These are phyloP conservation scores for Nannochloris sp. DNA, from an alignment of 139 green algal species.

Conservation along the genomic window DNA sequence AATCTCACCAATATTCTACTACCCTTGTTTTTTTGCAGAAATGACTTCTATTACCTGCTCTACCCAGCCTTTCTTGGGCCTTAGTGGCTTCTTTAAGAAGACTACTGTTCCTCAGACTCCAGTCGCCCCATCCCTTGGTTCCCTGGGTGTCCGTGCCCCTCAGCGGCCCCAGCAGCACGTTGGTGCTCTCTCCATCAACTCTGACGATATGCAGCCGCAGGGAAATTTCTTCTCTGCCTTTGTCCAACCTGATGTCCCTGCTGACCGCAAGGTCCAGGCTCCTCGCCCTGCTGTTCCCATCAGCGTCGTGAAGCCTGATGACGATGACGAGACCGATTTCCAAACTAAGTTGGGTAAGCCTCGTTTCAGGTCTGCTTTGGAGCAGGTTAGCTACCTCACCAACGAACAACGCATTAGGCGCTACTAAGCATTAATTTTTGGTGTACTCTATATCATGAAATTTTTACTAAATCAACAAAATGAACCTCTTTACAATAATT, in stretches of 20 bases:
- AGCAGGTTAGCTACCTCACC: slow-evolving; percentile 15
- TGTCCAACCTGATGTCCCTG: not conserved
- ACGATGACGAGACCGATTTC: not conserved
- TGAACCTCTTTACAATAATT: too few relatives aligned
- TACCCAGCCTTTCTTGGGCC: not conserved
- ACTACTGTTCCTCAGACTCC: not conserved
- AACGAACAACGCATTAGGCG: too few relatives aligned
- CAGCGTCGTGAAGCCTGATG: not conserved
- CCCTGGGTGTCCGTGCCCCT: not conserved
- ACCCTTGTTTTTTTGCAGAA: not conserved
- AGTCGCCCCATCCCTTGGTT: not conserved
- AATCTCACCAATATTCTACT: not conserved
- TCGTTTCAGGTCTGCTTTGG: slow-evolving; percentile 10
- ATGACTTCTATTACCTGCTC: not conserved
- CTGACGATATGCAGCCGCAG: not conserved
- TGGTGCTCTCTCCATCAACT: not conserved
- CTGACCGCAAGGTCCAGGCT: not conserved
- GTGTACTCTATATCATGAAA: too few relatives aligned
- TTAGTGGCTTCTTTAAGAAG: not conserved
- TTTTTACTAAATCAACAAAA: too few relatives aligned
- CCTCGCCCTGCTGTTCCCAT: not conserved
- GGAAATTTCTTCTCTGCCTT: not conserved
- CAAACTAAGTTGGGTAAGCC: not conserved
- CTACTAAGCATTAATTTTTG: too few relatives aligned
- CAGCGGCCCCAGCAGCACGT: not conserved